These are phyloP conservation scores for Vigna radiata DNA, from an alignment of 306 rosid genomes.

Conservation along the genomic window DNA sequence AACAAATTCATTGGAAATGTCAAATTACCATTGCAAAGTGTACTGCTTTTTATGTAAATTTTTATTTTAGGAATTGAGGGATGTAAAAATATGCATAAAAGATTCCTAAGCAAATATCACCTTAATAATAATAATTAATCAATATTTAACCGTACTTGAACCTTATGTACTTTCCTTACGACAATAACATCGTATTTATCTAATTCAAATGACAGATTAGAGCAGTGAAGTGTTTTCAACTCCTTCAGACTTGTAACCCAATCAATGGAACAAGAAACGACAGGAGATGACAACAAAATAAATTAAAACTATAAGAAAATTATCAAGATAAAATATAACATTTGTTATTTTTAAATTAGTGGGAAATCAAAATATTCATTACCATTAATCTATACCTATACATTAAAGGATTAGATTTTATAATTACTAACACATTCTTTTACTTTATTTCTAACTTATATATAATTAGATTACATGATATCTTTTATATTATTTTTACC, in stretches of 20 bases:
- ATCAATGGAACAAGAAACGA: slow-evolving; percentile 47
- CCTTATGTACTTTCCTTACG: slow-evolving; percentile 45
- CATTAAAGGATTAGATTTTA: no score
- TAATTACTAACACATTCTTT: no score
- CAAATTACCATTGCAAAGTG: background rate
- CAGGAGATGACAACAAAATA: slow-evolving; percentile 33
- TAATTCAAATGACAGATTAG: slow-evolving; percentile 47
- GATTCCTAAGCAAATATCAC: slow-evolving; percentile 34
- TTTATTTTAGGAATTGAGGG: background rate
- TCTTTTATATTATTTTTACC: no score
- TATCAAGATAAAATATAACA: slow-evolving; percentile 26
- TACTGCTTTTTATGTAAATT: background rate
- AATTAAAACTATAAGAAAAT: slow-evolving; percentile 5
- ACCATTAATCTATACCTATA: no score
- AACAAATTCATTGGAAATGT: slow-evolving; percentile 25
- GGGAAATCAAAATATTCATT: no score
- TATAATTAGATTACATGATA: no score
- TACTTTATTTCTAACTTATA: no score
- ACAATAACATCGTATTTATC: slow-evolving; percentile 41
- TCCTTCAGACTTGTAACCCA: slow-evolving; percentile 51
- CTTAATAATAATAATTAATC: background rate
- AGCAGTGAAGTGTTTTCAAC: slow-evolving; percentile 44
- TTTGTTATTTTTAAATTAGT: slow-evolving; percentile 39
- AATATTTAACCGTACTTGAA: slow-evolving; percentile 31
- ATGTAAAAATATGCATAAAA: background rate